Evolutionary conservation across 805 yeast species (phyloP).

Genomic region (Maudiozyma bulderi): DNA sequence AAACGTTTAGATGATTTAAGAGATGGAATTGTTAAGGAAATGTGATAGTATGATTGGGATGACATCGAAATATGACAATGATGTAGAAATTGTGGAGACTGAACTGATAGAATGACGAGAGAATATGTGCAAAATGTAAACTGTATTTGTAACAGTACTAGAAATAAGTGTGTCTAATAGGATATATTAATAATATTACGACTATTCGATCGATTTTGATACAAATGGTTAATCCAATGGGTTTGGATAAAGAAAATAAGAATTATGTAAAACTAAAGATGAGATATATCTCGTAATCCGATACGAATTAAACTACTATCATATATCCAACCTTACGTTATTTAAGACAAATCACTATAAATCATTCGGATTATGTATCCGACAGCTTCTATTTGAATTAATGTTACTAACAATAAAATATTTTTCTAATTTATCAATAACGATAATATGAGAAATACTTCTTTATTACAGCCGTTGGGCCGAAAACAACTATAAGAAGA

Average conservation of each 20-base stretch:
- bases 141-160: neutral
- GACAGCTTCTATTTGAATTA: no score
- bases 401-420: slow-evolving; percentile 8
- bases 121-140: neutral
- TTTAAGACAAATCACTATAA: no score
- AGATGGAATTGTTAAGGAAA: neutral
- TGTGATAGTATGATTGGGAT: neutral
- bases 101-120: neutral
- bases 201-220: no score
- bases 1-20: neutral
- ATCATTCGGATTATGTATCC: no score
- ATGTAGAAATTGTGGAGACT: no score
- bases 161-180: neutral
- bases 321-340: no score
- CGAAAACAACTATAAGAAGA: slow-evolving; percentile 93
- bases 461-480: slow-evolving; percentile 79
- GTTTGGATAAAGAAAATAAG: no score
- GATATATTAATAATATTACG: neutral
- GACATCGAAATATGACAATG: no score
- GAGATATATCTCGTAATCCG: no score
- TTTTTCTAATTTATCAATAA: neutral
- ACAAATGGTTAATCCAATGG: no score
- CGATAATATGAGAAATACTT: neutral
- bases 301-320: no score
- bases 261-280: no score